Percentiles rank a stretch among this genome's conserved stretches.
phyloP scores from a whole-genome alignment of 1,139 yeast genomes.

The Saccharomyces hybrid region DNA sequence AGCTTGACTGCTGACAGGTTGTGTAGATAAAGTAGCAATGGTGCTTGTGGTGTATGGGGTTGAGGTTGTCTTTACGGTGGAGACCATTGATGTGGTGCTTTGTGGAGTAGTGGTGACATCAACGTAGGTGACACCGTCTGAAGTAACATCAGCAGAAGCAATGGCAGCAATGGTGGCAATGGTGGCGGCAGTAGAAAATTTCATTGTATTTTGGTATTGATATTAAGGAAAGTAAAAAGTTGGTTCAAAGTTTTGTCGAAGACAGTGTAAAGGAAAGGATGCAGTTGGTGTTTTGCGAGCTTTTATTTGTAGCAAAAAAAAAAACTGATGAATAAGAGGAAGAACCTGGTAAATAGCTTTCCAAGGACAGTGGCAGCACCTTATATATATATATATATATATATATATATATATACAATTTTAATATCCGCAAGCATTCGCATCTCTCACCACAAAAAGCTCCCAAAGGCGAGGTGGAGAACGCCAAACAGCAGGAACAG shows the following conservation, averaged over 20 bases:
- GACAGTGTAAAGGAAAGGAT: neutral
- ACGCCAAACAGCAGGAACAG: neutral
- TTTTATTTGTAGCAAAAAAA: too few species aligned
- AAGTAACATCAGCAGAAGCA: conserved; percentile 9
- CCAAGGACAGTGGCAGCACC: neutral
- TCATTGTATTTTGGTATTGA: conserved; percentile 9
- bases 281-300: neutral
- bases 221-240: conserved; percentile 1
- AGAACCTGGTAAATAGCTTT: neutral
- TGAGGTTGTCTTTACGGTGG: conserved; percentile 31
- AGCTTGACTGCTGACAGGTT: neutral
- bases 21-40: conserved; percentile 15
- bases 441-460: neutral
- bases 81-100: conserved; percentile 29
- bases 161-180: conserved; percentile 10
- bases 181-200: conserved; percentile 19
- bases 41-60: conserved; percentile 28
- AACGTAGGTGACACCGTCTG: conserved; percentile 29
- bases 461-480: neutral
- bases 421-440: neutral
- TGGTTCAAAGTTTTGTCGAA: neutral
- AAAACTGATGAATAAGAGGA: neutral
- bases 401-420: neutral
- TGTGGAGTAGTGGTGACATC: conserved; percentile 32
- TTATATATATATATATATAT: neutral